Base-by-base conservation (phyloP, 2,329 filamentous ascomycete species). In the Colletotrichum filicis region DNA sequence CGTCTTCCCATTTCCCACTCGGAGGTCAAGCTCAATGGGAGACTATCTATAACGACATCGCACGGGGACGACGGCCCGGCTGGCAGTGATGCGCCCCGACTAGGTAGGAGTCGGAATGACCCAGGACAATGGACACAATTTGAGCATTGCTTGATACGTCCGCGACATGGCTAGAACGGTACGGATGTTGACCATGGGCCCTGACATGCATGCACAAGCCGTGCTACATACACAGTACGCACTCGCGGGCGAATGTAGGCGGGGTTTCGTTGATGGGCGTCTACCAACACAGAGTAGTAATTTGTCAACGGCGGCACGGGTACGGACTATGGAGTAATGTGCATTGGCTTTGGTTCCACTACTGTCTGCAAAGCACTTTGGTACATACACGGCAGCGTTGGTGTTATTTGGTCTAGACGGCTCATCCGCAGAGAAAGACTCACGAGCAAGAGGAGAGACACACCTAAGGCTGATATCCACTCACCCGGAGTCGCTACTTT, bases 401-500 rank as follows among this genome's bases (percentile, higher is more conserved):
- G 19, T 26, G 14, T 53, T 37, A 2, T n/a, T 1, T 22, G 37
- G 49, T 46, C 14, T 62, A 2, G 30, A 58, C 19, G 24, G 52
- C 35, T 42, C 52, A 72, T 55, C 59, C 32, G n/a, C 37, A 49
- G 42, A 49, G 42, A 22, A 49, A 49, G 19, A 49, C 42, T 49
- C 19, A 22, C 7, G 42, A 49, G 1, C 8, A 49, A 42, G 22
- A 42, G 16, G 3, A 22, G 52, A 24, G 46, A 16, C 16, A 37
- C 26, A 24, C 7, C 52, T 14, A 55, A 12, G 42, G 28, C 37
- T 24, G n/a, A 68, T 64, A 11, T 57, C 66, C 70, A 65, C 70
- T 65, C 46, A 57, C 46, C 60, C 55, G 58, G 64, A 8, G 46
- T 42, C 37, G 37, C 37, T 19, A 42, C 42, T 22, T 49, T 22